Conservation (phyloP, 2,329 filamentous ascomycete species). For the Xylariaceae sp. region DNA sequence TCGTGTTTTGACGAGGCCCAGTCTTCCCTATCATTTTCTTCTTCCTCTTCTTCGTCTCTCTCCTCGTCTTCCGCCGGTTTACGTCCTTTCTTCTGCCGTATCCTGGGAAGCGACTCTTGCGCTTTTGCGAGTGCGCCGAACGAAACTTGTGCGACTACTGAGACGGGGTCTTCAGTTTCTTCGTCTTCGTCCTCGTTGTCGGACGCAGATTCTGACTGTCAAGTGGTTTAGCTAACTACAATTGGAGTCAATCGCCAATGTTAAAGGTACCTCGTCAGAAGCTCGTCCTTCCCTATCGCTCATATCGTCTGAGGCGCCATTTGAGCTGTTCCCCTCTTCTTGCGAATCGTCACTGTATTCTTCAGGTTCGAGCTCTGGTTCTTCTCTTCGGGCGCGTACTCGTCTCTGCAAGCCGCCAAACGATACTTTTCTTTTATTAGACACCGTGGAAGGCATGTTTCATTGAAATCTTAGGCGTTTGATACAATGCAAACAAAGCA, state of each 20-base stretch:
- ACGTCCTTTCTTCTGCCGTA: constrained; percentile 35
- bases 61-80: constrained; percentile 35
- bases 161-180: constrained; percentile 42
- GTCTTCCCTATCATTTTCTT: constrained; percentile 27
- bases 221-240: neutral
- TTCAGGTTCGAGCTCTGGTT: constrained; percentile 49
- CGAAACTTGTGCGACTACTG: constrained; percentile 68
- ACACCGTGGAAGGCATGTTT: constrained; percentile 31
- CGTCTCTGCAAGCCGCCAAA: constrained; percentile 48
- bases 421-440: constrained; percentile 50
- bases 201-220: constrained; percentile 32
- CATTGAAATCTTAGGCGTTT: neutral
- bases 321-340: constrained; percentile 44
- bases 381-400: constrained; percentile 52
- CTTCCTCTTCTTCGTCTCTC: constrained; percentile 37
- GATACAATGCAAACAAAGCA: neutral
- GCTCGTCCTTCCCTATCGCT: constrained; percentile 25
- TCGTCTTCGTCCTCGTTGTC: constrained; percentile 44
- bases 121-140: constrained; percentile 92
- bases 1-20: constrained; percentile 42
- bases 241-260: neutral
- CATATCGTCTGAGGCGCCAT: constrained; percentile 38
- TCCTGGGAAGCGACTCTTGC: constrained; percentile 67
- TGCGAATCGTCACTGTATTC: constrained; percentile 43
- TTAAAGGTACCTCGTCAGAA: constrained; percentile 28